Percentiles rank a stretch among this genome's conserved stretches.
These are phyloP conservation scores for Themeda triandra DNA, from an alignment of 176 grass and related monocot genomes.

Conservation along the genomic window DNA sequence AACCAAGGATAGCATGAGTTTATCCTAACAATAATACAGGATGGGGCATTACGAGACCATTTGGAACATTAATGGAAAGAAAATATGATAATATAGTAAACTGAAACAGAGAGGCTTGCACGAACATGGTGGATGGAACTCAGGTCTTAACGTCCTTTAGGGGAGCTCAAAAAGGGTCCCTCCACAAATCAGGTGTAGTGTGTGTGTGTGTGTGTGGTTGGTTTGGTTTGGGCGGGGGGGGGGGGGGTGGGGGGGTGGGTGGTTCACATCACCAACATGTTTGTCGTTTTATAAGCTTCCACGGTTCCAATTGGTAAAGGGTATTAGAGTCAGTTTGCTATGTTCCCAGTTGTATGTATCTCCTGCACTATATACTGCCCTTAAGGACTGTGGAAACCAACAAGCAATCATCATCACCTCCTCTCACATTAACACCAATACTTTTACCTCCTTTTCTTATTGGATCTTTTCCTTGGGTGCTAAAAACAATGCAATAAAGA, in stretches of 20 bases:
- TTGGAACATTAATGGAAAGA: slow-evolving; percentile 27
- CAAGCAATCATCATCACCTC: neutral
- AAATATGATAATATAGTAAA: slow-evolving; percentile 38
- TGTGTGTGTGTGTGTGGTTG: too few relatives aligned
- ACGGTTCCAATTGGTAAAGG: neutral
- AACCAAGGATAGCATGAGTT: slow-evolving; percentile 25
- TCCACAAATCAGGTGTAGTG: too few relatives aligned
- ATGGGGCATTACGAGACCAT: slow-evolving; percentile 23
- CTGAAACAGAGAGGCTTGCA: slow-evolving; percentile 36
- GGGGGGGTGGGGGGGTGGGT: too few relatives aligned
- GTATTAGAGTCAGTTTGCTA: neutral
- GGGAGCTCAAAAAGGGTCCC: slow-evolving; percentile 18
- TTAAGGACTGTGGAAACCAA: neutral
- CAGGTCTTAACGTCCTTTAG: neutral
- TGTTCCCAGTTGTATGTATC: neutral
- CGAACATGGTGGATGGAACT: slow-evolving; percentile 45
- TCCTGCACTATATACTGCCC: neutral
- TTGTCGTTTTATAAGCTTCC: neutral
- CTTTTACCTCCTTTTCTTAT: neutral
- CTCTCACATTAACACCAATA: neutral
- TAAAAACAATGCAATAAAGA: neutral
- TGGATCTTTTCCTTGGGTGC: neutral
- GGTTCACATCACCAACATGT: too few relatives aligned
- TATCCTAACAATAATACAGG: slow-evolving; percentile 40
- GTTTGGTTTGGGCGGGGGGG: too few relatives aligned